phyloP scores from a whole-genome alignment of 148 eudicot species.

The Heliamphora exappendiculata region DNA sequence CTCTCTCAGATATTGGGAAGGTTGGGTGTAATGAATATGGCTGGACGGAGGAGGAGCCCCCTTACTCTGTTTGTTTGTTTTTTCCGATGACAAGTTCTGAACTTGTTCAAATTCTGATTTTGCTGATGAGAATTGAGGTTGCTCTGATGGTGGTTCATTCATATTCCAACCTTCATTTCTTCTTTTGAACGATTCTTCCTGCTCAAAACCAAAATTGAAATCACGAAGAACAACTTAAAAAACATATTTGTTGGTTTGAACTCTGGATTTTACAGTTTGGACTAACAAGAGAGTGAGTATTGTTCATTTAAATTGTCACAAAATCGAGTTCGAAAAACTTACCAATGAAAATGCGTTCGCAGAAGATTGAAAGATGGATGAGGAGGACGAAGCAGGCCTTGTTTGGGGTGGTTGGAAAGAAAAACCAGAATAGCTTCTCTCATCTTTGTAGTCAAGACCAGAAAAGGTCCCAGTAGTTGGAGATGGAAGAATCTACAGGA shows the following conservation, averaged over 20 bases:
- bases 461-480: constrained; percentile 59
- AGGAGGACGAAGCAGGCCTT: constrained; percentile 15
- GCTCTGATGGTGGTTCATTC: constrained; percentile 29
- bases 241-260: too few species aligned
- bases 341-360: constrained; percentile 22
- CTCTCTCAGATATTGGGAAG: constrained; percentile 45
- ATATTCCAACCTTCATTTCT: constrained; percentile 35
- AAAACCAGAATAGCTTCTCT: constrained; percentile 35
- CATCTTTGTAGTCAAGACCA: constrained; percentile 30
- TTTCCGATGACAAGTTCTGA: constrained; percentile 17
- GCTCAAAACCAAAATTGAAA: constrained; percentile 6
- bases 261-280: too few species aligned
- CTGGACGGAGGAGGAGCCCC: background rate
- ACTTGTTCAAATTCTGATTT: constrained; percentile 7
- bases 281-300: too few species aligned
- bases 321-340: too few species aligned
- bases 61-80: constrained; percentile 8
- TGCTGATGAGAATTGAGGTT: constrained; percentile 27
- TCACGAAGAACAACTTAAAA: too few species aligned
- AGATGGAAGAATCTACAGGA: constrained; percentile 47
- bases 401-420: constrained; percentile 45
- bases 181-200: constrained; percentile 17
- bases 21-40: constrained; percentile 14
- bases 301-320: too few species aligned
- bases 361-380: constrained; percentile 21